A percentile compares a stretch with the other conserved stretches of the same genome.
Conservation (phyloP, 352 stramenopile genomes). For the Phytophthora ohioensis region DNA sequence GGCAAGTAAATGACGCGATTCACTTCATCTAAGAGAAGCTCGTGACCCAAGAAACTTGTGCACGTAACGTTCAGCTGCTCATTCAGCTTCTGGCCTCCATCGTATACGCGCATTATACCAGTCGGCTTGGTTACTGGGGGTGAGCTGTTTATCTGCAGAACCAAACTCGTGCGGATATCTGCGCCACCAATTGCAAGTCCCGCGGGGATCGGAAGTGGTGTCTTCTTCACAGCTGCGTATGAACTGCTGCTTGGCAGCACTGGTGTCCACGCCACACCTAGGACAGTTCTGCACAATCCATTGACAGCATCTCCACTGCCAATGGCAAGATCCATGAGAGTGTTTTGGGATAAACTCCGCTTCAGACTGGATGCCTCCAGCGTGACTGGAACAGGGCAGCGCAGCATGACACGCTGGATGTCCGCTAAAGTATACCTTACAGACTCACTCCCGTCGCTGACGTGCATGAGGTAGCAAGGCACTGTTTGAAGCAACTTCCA, state of each 20-base stretch:
- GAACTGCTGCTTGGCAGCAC: constrained; percentile 49
- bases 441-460: constrained; percentile 11
- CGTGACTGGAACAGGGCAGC: constrained; percentile 49
- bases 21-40: constrained; percentile 50
- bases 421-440: constrained; percentile 74
- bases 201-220: constrained; percentile 40
- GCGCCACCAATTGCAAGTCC: constrained; percentile 42
- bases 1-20: constrained; percentile 63
- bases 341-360: constrained; percentile 29
- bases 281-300: constrained; percentile 28
- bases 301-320: constrained; percentile 35
- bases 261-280: constrained; percentile 35
- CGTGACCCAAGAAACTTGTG: constrained; percentile 47
- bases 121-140: constrained; percentile 25
- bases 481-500: constrained; percentile 80
- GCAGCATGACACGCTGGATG: constrained; percentile 90
- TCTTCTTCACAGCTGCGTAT: constrained; percentile 39
- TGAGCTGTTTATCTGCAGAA: constrained; percentile 78
- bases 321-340: constrained; percentile 46
- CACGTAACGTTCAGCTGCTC: constrained; percentile 79
- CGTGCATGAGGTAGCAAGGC: constrained; percentile 53
- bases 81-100: constrained; percentile 52
- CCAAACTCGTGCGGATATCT: constrained; percentile 88
- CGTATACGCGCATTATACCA: constrained; percentile 76
- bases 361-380: constrained; percentile 36